Base-by-base conservation (phyloP, 495 filamentous ascomycete species). In the Glutinoglossum americanum region DNA sequence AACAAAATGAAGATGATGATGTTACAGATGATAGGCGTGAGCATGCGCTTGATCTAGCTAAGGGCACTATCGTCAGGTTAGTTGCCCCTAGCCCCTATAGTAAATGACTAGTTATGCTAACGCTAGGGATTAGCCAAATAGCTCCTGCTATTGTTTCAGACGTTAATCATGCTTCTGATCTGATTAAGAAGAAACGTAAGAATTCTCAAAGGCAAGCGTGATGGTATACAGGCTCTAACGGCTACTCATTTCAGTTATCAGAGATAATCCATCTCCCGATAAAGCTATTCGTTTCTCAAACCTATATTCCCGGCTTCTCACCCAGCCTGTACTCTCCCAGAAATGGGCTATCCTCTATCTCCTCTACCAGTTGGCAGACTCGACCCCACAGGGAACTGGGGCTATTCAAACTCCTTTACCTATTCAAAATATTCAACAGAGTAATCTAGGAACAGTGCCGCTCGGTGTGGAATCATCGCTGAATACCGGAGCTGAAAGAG, bases 331-430 rank as follows among this genome's bases (percentile, higher is more conserved):
- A 1, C 74, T 99, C 32, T 82, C 81, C 62, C 84, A 94, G 67
- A 99, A 97, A 78, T 96, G 90, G 88, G 88, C 84, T 1, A 94
- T 96, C 61, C 74, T 99, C 6, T 88, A 90, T 65, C 76, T 99
- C 47, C 79, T 99, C 23, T 83, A 88, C 64, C 83, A 84, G 62
- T 74, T 98, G 45, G 80, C 84, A 51, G 78, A 80, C 60, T 80
- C 82, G 0, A 74, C 77, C 45, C 68, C 75, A 51, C 72, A 6
- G 17, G 23, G 3, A n/a, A 25, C 28, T 27, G 25, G 49, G n/a
- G 17, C 49, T 30, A 32, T 4, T 41, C 57, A 35, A 57, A 1
- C n/a, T 10, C 19, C 23, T 27, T 39, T n/a, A 39, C 19, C 11
- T 17, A 27, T 13, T 3, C 73, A 8, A 69, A 62, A 51, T 67